Evolutionary conservation across 306 rosid genomes (phyloP).

Genomic region (Albizia julibrissin): DNA sequence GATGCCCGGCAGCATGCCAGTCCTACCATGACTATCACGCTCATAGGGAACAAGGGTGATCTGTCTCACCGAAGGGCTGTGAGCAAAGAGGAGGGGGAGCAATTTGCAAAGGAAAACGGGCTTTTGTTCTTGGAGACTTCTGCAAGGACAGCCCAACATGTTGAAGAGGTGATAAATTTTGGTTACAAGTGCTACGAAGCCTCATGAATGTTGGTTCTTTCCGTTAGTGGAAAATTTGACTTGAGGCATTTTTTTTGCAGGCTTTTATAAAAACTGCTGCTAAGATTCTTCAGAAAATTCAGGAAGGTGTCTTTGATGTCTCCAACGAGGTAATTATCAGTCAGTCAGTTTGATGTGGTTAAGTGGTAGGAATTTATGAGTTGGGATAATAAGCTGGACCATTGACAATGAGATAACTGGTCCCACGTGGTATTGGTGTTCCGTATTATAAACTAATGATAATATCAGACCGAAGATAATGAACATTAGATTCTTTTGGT

Average conservation of each 20-base stretch:
- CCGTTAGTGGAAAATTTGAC: background rate
- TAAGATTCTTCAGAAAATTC: conserved; percentile 68
- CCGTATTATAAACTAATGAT: too few species aligned
- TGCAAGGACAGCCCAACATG: conserved; percentile 74
- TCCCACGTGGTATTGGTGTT: background rate
- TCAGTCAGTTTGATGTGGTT: background rate
- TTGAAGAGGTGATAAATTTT: conserved; percentile 58
- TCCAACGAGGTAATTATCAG: conserved; percentile 60
- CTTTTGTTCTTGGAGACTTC: conserved; percentile 73
- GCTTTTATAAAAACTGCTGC: conserved; percentile 71
- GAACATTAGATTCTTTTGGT: background rate
- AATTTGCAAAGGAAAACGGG: conserved; percentile 75
- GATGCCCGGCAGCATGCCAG: conserved; percentile 84
- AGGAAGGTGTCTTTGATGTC: conserved; percentile 71
- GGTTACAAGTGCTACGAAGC: background rate
- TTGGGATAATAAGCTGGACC: background rate
- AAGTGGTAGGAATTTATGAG: background rate
- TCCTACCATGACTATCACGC: conserved; percentile 75
- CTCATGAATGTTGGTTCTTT: background rate
- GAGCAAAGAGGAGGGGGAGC: conserved; percentile 79
- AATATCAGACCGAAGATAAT: background rate
- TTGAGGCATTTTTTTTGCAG: conserved; percentile 31
- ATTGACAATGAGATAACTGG: background rate
- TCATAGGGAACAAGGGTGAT: conserved; percentile 69
- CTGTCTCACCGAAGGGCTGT: conserved; percentile 74